Evolutionary conservation across 768 basidiomycete species (phyloP), one percentile per base, ranked within the genome.

Genomic region (Lyophyllum shimeji): DNA sequence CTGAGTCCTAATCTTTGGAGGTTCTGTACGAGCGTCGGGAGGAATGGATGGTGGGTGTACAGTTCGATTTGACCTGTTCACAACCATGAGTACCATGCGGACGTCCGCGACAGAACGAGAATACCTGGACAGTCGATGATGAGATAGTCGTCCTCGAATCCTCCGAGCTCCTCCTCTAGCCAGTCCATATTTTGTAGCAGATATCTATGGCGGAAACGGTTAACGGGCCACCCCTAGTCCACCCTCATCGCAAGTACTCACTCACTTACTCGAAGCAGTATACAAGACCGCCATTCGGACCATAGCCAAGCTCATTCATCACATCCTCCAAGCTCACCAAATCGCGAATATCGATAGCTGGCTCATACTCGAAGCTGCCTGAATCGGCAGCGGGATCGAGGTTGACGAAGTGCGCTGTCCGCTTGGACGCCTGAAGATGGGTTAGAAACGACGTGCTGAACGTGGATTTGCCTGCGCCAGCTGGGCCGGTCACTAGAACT

Each of bases 181-280:
- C 97, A 99, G 71, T 98, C 97, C 76, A 99, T 90, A 66, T 99
- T 97, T 68, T 98, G 85, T 61, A 97, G 73, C 52, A 99, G 81
- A 78, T 98, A 98, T 71, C 97, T 99, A 56, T 21, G 46, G 27
- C n/a, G 20, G 29, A 13, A 18, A 52, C 9, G 20, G 42, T 48
- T 24, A 56, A 24, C 45, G 33, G 48, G 27, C 29, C 43, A 18
- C 33, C 20, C 31, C 48, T 8, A 20, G 47, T 29, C 20, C 23
- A 21, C 39, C 46, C 24, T 44, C 52, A 52, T 53, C 46, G 15
- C 31, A 52, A 31, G 29, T 50, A 59, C 52, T 55, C 76, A 83
- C 82, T 83, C 71, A 86, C 94, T 87, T 82, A 98, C 97, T 99
- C 97, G 72, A 99, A 99, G 76, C 97, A 98, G 69, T 98, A 98